These are phyloP conservation scores for Earliella scabrosa DNA, from an alignment of 1,284 basidiomycete species.

Conservation along the genomic window DNA sequence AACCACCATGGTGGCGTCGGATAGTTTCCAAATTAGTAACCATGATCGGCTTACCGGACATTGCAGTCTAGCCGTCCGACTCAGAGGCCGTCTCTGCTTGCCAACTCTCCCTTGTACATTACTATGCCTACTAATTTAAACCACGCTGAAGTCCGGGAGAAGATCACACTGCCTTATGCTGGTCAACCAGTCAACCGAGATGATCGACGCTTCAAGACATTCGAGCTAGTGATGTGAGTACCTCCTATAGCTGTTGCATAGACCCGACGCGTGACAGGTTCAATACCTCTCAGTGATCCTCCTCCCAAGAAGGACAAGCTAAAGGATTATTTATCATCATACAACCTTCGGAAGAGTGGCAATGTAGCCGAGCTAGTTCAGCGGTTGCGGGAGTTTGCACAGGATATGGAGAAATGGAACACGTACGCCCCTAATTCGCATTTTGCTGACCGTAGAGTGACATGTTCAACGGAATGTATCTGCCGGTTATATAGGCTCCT, in stretches of 20 bases:
- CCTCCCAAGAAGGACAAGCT: not conserved
- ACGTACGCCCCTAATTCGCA: constrained; percentile 1
- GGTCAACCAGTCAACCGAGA: not conserved
- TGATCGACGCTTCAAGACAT: not conserved
- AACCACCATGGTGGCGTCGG: too few relatives aligned
- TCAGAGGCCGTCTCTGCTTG: too few relatives aligned
- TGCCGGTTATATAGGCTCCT: constrained; percentile 7
- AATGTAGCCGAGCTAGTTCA: constrained; percentile 1
- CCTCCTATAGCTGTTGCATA: too few relatives aligned
- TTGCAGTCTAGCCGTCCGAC: too few relatives aligned
- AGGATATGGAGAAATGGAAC: constrained; percentile 4
- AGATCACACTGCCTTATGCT: not conserved
- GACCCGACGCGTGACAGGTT: not conserved
- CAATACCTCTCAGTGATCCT: not conserved
- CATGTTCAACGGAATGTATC: too few relatives aligned
- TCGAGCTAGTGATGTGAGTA: not conserved
- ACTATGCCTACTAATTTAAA: too few relatives aligned
- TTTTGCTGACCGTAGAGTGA: not conserved
- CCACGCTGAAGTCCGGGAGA: too few relatives aligned
- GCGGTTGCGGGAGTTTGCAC: constrained; percentile 11
- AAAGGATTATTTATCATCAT: not conserved
- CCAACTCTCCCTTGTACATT: too few relatives aligned
- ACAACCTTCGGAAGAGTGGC: constrained; percentile 6
- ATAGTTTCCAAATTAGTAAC: too few relatives aligned
- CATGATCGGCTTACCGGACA: too few relatives aligned